phyloP scores from a whole-genome alignment of 805 yeast species.

The Yarrowia hollandica region DNA sequence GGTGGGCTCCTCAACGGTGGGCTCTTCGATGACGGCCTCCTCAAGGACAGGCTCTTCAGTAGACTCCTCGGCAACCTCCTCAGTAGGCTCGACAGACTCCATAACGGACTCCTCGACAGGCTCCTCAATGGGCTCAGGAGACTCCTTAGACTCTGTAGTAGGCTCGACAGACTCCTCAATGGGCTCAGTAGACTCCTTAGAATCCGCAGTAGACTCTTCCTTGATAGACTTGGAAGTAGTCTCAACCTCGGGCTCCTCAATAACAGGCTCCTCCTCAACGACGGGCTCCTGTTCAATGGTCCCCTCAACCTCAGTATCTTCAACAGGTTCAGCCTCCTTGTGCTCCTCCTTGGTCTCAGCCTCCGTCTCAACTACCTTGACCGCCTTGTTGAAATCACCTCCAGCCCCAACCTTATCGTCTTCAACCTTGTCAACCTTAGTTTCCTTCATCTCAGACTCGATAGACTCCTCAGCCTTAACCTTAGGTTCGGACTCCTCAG shows the following conservation, averaged over 20 bases:
- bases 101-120: background rate
- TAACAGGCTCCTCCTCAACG: too few species aligned
- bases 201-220: background rate
- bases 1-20: background rate
- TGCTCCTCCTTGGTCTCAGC: background rate
- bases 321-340: background rate
- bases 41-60: background rate
- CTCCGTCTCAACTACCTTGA: background rate
- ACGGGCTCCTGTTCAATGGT: too few species aligned
- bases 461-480: background rate
- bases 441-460: background rate
- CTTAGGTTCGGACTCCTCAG: background rate
- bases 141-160: background rate
- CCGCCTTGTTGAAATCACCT: background rate
- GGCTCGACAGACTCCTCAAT: background rate
- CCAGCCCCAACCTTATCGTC: background rate
- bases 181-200: background rate
- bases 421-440: background rate
- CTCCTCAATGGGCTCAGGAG: background rate
- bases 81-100: background rate
- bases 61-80: background rate
- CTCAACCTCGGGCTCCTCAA: too few species aligned
- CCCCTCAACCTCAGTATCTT: background rate
- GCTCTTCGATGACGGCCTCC: background rate
- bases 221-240: background rate